Evolutionary conservation across 257 asterid genomes (phyloP), one percentile per base, ranked within the genome.

Genomic region (Nicotiana paniculata): DNA sequence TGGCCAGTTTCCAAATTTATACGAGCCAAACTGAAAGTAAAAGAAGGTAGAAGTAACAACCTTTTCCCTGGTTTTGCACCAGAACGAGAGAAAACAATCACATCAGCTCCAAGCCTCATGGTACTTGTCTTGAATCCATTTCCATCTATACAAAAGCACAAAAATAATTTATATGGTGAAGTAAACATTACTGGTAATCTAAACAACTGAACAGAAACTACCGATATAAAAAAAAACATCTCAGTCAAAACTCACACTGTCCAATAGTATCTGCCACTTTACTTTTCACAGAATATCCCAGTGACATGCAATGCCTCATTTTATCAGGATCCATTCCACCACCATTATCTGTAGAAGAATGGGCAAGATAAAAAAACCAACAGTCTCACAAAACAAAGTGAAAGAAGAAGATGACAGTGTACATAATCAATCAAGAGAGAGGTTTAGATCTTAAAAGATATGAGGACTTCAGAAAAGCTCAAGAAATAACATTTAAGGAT

Each of bases 41-140:
- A 53, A 77, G 15, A 51, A 82, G 81, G 72, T 10, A 62, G 76
- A 62, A 80, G 35, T 69, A 81, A 69, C 37, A 79, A 96, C 99
- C 99, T 92, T 86, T 80, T 87, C 63, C 91, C 97, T 68, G 82
- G 86, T 65, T 84, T 83, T 85, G 95, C 97, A 83, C 70, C 37
- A 83, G 90, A 87, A 43, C 98, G 94, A 81, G 99, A 94, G 88
- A 96, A 93, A 54, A 96, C 99, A 83, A 96, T 92, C 46, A 93
- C 99, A 93, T 96, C 99, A 32, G 99, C 98, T 48, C 99, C 99
- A 85, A 96, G 97, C 85, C 99, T 96, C 99, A 96, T 96, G 54
- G 99, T 96, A 88, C 99, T 96, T 10, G 99, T 96, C 93, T 96
- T 96, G 84, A 96, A 96, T 75, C 99, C 98, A 87, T 96, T 96